Percentiles rank a stretch among this genome's conserved stretches.
phyloP scores from a whole-genome alignment of 1,284 basidiomycete genomes.

The Microbotryomycetes sp. region DNA sequence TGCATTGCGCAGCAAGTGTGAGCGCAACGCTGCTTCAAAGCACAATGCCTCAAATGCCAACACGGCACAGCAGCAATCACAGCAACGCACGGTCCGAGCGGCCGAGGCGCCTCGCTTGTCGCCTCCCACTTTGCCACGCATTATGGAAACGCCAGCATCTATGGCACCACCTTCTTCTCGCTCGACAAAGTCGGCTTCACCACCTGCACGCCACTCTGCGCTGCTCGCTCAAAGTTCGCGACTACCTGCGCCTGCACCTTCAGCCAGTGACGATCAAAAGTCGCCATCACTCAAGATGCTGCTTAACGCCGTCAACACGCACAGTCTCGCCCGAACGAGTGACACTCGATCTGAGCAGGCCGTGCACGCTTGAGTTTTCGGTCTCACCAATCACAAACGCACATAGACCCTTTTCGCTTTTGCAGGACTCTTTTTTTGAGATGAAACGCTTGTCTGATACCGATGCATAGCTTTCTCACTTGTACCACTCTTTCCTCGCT shows the following conservation, averaged over 20 bases:
- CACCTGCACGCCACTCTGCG: background rate
- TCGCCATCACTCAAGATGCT: background rate
- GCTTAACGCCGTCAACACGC: background rate
- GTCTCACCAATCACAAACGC: too few species aligned
- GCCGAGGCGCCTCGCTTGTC: background rate
- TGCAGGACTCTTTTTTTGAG: too few species aligned
- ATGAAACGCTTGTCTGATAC: too few species aligned
- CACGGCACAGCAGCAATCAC: background rate
- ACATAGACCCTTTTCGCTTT: too few species aligned
- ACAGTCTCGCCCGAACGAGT: background rate
- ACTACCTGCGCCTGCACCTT: background rate
- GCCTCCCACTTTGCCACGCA: background rate
- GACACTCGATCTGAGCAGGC: background rate
- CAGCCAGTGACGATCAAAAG: background rate
- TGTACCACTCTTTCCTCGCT: too few species aligned
- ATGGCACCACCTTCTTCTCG: background rate
- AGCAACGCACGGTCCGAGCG: background rate
- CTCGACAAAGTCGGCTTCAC: background rate
- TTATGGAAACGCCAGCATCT: background rate
- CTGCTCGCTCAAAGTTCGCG: background rate
- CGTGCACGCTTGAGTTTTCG: too few species aligned
- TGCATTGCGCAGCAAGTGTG: constrained; percentile 20
- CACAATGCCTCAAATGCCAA: background rate
- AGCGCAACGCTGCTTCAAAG: background rate
- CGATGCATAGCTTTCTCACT: too few species aligned